Percentiles rank a stretch among this genome's conserved stretches.
Conservation (phyloP, 108 stramenopile species). For the Nitzschia inconspicua region DNA sequence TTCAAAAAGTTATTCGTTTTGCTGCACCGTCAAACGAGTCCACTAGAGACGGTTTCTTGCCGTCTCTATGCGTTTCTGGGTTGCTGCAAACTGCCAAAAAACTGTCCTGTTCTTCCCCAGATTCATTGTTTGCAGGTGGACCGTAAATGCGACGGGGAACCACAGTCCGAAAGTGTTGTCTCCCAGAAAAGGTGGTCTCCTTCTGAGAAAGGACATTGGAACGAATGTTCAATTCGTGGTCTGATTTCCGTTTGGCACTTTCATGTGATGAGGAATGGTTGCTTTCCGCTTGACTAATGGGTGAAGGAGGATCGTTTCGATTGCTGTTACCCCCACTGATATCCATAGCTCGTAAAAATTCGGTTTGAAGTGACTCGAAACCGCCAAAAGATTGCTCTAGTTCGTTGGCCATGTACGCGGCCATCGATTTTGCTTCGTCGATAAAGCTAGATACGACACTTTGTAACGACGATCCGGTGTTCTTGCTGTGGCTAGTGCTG, state of each 20-base stretch:
- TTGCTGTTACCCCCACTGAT: too few relatives aligned
- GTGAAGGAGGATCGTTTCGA: slow-evolving; percentile 6
- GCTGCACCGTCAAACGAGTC: slow-evolving; percentile 29
- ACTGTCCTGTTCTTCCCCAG: slow-evolving; percentile 31
- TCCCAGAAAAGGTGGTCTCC: slow-evolving; percentile 9
- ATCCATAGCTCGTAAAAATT: slow-evolving; percentile 17
- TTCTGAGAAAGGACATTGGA: neutral
- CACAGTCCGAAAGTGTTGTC: slow-evolving; percentile 34
- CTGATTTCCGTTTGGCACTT: neutral
- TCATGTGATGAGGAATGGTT: slow-evolving; percentile 1
- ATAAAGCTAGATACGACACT: slow-evolving; percentile 1
- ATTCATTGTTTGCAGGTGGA: slow-evolving; percentile 1
- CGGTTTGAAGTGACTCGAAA: slow-evolving; percentile 8
- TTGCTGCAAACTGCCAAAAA: slow-evolving; percentile 6
- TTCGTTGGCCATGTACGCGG: slow-evolving; percentile 1
- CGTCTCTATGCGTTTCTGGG: neutral
- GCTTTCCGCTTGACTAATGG: slow-evolving; percentile 14
- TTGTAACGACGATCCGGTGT: slow-evolving; percentile 2
- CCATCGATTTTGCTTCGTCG: slow-evolving; percentile 1
- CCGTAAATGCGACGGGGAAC: slow-evolving; percentile 32
- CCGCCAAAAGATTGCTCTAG: slow-evolving; percentile 11
- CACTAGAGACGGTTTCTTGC: slow-evolving; percentile 2
- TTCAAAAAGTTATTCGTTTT: neutral
- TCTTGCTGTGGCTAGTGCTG: neutral
- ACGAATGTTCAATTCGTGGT: neutral